phyloP scores from a whole-genome alignment of 768 basidiomycete genomes.

The Suillus decipiens region DNA sequence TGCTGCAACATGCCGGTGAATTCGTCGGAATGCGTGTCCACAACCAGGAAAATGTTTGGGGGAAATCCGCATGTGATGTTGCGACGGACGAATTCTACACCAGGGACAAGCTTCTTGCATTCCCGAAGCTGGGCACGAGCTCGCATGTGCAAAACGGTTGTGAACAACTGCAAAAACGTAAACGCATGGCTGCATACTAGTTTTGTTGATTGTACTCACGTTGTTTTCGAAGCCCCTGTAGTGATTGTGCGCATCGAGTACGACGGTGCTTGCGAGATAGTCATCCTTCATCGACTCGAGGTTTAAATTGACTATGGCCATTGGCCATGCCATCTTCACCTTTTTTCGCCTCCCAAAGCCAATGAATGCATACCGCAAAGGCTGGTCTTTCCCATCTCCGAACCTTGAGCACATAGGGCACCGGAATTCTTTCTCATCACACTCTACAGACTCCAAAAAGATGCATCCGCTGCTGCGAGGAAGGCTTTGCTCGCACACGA shows the following conservation, averaged over 20 bases:
- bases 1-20: neutral
- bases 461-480: neutral
- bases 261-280: neutral
- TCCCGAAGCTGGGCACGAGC: neutral
- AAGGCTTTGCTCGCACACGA: neutral
- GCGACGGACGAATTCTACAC: neutral
- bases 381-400: neutral
- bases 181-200: no score
- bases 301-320: neutral
- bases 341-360: neutral
- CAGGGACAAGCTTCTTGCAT: neutral
- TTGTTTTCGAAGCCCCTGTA: neutral
- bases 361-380: neutral
- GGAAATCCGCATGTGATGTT: neutral
- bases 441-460: neutral
- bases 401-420: neutral
- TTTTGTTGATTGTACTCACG: neutral
- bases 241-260: neutral
- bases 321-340: neutral
- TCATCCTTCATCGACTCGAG: neutral
- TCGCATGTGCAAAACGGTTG: neutral
- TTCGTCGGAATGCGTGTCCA: conserved; percentile 1
- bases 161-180: neutral
- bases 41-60: neutral
- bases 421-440: rapidly evolving